Percentiles rank a stretch among this genome's conserved stretches.
Evolutionary conservation across 495 filamentous ascomycete species (phyloP).

Genomic region (Trichodelitschia bisporula): DNA sequence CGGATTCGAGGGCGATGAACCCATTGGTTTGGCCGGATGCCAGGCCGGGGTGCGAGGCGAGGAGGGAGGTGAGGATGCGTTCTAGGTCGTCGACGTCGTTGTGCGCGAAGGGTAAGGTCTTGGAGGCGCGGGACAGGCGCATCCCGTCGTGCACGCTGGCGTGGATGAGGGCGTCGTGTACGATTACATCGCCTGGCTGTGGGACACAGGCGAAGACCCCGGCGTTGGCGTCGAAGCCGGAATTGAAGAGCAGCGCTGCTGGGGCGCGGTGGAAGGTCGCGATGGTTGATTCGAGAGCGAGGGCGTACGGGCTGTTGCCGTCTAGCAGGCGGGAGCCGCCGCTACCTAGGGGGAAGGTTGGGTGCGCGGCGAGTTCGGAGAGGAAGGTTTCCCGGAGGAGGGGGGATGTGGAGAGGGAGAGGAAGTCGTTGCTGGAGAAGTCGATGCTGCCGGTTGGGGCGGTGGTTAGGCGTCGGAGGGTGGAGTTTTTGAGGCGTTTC

Average conservation of each 20-base stretch:
- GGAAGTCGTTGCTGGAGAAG: conserved; percentile 41
- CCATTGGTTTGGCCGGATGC: conserved; percentile 20
- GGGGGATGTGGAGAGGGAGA: conserved; percentile 26
- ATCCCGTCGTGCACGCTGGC: conserved; percentile 62
- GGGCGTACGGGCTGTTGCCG: conserved; percentile 42
- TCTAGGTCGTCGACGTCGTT: conserved; percentile 25
- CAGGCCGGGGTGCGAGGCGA: conserved; percentile 14
- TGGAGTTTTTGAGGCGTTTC: conserved; percentile 19
- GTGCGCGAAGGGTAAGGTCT: conserved; percentile 30
- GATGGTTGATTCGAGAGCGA: conserved; percentile 36
- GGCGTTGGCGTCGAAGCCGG: conserved; percentile 54
- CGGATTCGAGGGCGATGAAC: conserved; percentile 44
- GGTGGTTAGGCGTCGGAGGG: conserved; percentile 24
- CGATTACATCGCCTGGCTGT: conserved; percentile 38
- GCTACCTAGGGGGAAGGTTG: conserved; percentile 19
- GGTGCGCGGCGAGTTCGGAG: conserved; percentile 14
- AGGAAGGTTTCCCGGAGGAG: conserved; percentile 19
- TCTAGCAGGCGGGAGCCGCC: conserved; percentile 37
- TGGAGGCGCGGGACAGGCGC: conserved; percentile 31
- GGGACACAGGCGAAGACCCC: conserved; percentile 43
- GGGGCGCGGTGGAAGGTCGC: conserved; percentile 40
- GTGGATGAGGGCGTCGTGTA: conserved; percentile 55
- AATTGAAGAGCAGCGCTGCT: conserved; percentile 47
- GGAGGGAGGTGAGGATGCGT: conserved; percentile 17
- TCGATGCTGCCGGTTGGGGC: conserved; percentile 18